Base-by-base conservation (phyloP, 768 basidiomycete species). In the Holtermanniella nyarrowii region DNA sequence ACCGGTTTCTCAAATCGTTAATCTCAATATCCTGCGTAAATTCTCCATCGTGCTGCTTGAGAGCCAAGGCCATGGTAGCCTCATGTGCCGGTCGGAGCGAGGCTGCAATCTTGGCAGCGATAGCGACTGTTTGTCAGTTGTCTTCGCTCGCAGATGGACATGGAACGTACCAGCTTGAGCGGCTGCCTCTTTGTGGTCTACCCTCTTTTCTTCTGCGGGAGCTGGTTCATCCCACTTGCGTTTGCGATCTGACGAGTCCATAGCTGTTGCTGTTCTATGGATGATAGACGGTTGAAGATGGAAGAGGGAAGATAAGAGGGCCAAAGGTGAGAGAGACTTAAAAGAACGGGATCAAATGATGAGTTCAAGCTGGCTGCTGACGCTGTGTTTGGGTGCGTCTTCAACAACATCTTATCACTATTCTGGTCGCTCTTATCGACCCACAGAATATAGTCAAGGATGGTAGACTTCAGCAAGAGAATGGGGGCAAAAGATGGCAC, bases 11-110 rank as follows among this genome's bases (percentile, higher is more conserved):
- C 45, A 90, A 77, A 72, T 97, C 91, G 69, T 97, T 96, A 71
- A 97, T 95, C 70, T 96, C 93, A 50, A 96, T 91, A 65, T 95
- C 88, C 58, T 86, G 79, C 12, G 81, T 83, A 61, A 83, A 96
- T 43, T 86, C 86, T 41, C 77, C 86, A 59, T 87, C 85, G 65
- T 87, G 86, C 41, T 55, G 52, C 16, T 77, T 77, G 53, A 75
- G 65, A 60, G 76, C 59, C 54, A 73, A 76, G 65, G 62, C 61
- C 3, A 63, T 75, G 54, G 68, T 59, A 25, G 56, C 42, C 14
- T 57, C 51, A 26, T 73, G 75, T n/a, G 50, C 57, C 21, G 58
- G 59, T 48, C 58, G 49, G 21, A 59, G 59, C 11, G 60, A 62
- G 18, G 68, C 88, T 5, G 90, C 89, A 70, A 95, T 91, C 79